Percentiles rank a stretch among this genome's conserved stretches.
These are phyloP conservation scores for Chalciporus pseudorubinellus DNA, from an alignment of 768 basidiomycete genomes.

Conservation along the genomic window DNA sequence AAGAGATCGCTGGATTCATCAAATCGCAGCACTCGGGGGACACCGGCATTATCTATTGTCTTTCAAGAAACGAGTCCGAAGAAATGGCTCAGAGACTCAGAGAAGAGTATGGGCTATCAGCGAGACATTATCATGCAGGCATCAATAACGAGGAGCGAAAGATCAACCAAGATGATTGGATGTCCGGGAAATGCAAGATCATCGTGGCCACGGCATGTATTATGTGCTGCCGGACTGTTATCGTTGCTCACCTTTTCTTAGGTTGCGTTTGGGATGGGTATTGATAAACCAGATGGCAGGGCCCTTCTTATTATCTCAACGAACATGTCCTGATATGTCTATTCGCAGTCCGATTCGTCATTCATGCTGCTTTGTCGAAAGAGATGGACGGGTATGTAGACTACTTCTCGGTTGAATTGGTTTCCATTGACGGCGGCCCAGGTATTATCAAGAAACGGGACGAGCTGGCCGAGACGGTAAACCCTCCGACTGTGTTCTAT, in stretches of 20 bases:
- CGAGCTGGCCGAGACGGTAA: slow-evolving; percentile 91
- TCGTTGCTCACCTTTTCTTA: slow-evolving; percentile 28
- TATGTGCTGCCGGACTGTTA: neutral
- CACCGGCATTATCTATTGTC: slow-evolving; percentile 86
- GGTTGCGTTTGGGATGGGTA: slow-evolving; percentile 98
- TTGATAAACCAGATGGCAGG: slow-evolving; percentile 81
- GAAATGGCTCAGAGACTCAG: slow-evolving; percentile 68
- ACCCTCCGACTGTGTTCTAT: slow-evolving; percentile 82
- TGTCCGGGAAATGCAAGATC: slow-evolving; percentile 63
- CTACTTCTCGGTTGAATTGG: neutral
- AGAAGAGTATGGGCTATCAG: slow-evolving; percentile 54
- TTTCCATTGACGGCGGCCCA: slow-evolving; percentile 25
- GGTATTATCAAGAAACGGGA: slow-evolving; percentile 95
- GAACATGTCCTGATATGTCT: slow-evolving; percentile 2
- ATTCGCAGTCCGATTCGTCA: slow-evolving; percentile 79
- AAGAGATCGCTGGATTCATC: slow-evolving; percentile 73
- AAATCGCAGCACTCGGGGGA: slow-evolving; percentile 50
- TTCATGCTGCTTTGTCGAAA: slow-evolving; percentile 81
- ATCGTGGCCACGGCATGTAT: slow-evolving; percentile 86
- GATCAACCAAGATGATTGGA: slow-evolving; percentile 69
- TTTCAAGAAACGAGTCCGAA: slow-evolving; percentile 73
- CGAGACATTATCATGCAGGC: slow-evolving; percentile 84
- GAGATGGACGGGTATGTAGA: slow-evolving; percentile 73
- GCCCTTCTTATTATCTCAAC: slow-evolving; percentile 3
- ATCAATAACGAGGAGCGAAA: slow-evolving; percentile 64